These are phyloP conservation scores for Calonectria montana DNA, from an alignment of 2,329 filamentous ascomycete species.

Conservation along the genomic window DNA sequence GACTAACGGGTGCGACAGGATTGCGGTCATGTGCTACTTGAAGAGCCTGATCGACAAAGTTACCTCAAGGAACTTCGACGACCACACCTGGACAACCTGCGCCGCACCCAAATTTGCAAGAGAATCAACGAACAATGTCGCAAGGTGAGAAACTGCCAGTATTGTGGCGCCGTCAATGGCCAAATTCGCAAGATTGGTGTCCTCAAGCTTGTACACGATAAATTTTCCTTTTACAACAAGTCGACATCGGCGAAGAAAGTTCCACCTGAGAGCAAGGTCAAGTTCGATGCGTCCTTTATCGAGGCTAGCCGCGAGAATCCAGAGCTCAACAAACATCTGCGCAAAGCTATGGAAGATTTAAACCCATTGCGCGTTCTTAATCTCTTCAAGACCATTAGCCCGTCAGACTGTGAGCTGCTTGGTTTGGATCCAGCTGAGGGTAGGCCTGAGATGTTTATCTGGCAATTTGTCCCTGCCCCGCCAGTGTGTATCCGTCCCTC, in stretches of 20 bases:
- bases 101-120: constrained; percentile 85
- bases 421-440: constrained; percentile 89
- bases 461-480: constrained; percentile 94
- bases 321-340: constrained; percentile 90
- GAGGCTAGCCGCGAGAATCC: constrained; percentile 81
- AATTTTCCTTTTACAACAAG: constrained; percentile 87
- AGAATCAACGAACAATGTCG: constrained; percentile 89
- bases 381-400: constrained; percentile 88
- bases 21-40: constrained; percentile 85
- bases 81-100: constrained; percentile 87
- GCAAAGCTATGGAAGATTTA: constrained; percentile 93
- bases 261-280: constrained; percentile 81
- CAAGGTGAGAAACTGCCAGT: constrained; percentile 84
- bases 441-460: constrained; percentile 95
- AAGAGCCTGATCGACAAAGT: constrained; percentile 80
- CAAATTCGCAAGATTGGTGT: constrained; percentile 91
- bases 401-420: constrained; percentile 89
- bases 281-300: constrained; percentile 87
- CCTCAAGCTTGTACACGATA: constrained; percentile 95
- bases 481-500: constrained; percentile 95
- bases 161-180: constrained; percentile 86
- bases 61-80: constrained; percentile 85
- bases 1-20: constrained; percentile 57
- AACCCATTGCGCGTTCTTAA: constrained; percentile 91
- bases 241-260: constrained; percentile 89